phyloP scores from a whole-genome alignment of 768 basidiomycete genomes.

The Lactarius quietus region DNA sequence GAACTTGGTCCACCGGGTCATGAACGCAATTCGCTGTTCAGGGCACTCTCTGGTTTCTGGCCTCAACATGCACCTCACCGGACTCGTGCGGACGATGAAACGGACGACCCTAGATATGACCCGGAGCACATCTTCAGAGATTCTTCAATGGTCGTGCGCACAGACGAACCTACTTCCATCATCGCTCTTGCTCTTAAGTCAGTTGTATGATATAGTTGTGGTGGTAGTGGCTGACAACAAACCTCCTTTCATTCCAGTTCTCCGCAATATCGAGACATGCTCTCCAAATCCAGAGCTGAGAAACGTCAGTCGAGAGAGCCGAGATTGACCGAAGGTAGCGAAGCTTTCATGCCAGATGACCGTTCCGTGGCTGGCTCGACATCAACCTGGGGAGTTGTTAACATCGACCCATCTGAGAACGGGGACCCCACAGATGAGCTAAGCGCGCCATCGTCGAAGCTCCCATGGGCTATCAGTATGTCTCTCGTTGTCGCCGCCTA shows the following conservation, averaged over 20 bases:
- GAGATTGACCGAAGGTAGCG: constrained; percentile 58
- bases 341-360: constrained; percentile 93
- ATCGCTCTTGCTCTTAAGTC: constrained; percentile 92
- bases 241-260: constrained; percentile 46
- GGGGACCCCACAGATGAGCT: constrained; percentile 75
- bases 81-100: constrained; percentile 54
- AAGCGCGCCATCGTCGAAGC: constrained; percentile 69
- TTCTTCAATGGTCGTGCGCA: constrained; percentile 90
- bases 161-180: constrained; percentile 97
- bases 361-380: constrained; percentile 74
- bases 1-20: constrained; percentile 49
- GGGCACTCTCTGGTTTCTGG: constrained; percentile 83
- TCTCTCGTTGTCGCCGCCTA: constrained; percentile 24
- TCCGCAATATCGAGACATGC: constrained; percentile 76
- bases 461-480: constrained; percentile 80
- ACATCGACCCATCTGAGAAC: constrained; percentile 64
- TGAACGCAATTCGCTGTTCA: constrained; percentile 73
- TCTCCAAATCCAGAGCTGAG: constrained; percentile 71
- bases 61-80: constrained; percentile 51
- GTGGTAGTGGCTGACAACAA: not conserved
- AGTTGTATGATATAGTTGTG: constrained; percentile 28
- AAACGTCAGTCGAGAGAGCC: constrained; percentile 61
- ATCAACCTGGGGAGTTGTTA: constrained; percentile 92
- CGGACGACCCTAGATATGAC: constrained; percentile 66
- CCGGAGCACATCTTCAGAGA: constrained; percentile 94